Base-by-base conservation (phyloP, 441 rosid genomes). In the Pelargonium australe region DNA sequence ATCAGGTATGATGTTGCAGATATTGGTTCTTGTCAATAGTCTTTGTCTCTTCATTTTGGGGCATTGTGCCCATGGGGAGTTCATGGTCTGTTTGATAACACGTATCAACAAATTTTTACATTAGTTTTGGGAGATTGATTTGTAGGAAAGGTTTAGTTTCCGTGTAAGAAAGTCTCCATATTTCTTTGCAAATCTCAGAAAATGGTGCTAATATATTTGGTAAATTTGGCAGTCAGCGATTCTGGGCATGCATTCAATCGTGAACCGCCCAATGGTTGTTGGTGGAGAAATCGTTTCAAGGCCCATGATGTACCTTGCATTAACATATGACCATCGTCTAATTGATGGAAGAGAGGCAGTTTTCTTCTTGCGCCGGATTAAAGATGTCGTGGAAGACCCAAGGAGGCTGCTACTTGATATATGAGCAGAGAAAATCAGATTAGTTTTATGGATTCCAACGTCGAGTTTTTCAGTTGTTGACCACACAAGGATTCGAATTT, bases 281-380 rank as follows among this genome's bases (percentile, higher is more conserved):
- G 84, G 81, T 4, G 86, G 86, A 44, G 73, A 76, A 17, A 31
- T 85, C 0, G 19, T 79, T 47, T 63, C 84, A 8, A 79, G 86
- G 79, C 89, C 84, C 2, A 81, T 85, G 85, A 85, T 85, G 87
- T 85, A 79, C 81, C 72, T 83, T n/a, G 87, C 85, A 1, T 74
- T 85, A 9, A 85, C 87, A 17, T 85, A 85, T 62, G 85, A 81
- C 76, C 89, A 85, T 68, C 76, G 86, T 17, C 77, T 85, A 72
- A 81, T 85, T 57, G 89, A 85, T 63, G 89, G 87, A 28, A 83
- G 89, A 76, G 89, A 85, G 79, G 83, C 87, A 0, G 87, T 85
- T 47, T 80, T 80, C 62, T 85, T 85, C 86, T 74, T 85, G 72
- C 84, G 85, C 10, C 85, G 81, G 16, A 83, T 85, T 69, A 81